Conservation (phyloP, 352 stramenopile species). For the Pythium utonaiense region DNA sequence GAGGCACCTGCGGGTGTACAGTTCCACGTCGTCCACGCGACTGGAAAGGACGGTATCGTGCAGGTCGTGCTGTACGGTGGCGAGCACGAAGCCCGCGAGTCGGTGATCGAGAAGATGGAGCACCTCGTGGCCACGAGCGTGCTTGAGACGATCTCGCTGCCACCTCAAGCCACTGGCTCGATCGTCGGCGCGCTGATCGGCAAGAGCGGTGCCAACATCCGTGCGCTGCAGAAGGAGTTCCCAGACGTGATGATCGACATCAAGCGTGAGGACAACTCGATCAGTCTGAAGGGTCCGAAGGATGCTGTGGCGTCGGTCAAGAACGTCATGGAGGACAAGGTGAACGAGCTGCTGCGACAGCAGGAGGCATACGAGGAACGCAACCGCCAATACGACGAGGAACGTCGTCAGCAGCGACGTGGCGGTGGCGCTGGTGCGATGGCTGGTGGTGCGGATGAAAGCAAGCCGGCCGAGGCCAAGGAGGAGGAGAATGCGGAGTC, state of each 20-base stretch:
- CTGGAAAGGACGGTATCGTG: conserved; percentile 31
- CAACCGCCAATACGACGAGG: conserved; percentile 33
- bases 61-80: conserved; percentile 54
- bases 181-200: conserved; percentile 73
- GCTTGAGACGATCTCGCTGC: conserved; percentile 46
- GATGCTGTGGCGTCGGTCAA: conserved; percentile 51
- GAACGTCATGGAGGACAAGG: conserved; percentile 68
- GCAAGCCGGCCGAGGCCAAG: conserved; percentile 1
- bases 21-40: conserved; percentile 46
- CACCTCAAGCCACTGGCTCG: conserved; percentile 32
- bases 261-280: conserved; percentile 38
- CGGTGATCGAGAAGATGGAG: conserved; percentile 59
- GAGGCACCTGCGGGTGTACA: conserved; percentile 41
- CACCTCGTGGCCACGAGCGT: conserved; percentile 50
- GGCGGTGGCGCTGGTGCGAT: conserved; percentile 22
- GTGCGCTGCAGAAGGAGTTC: conserved; percentile 62
- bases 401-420: conserved; percentile 29
- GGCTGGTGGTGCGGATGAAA: neutral
- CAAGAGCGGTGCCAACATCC: conserved; percentile 77
- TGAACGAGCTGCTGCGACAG: conserved; percentile 51
- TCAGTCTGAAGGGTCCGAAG: conserved; percentile 51
- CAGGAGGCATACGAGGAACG: conserved; percentile 46
- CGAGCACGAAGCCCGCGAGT: conserved; percentile 54
- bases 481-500: conserved; percentile 17
- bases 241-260: conserved; percentile 64